Evolutionary conservation across 129 eudicot genomes (phyloP), one percentile per base, ranked within the genome.

Genomic region (Ambrosia artemisiifolia): DNA sequence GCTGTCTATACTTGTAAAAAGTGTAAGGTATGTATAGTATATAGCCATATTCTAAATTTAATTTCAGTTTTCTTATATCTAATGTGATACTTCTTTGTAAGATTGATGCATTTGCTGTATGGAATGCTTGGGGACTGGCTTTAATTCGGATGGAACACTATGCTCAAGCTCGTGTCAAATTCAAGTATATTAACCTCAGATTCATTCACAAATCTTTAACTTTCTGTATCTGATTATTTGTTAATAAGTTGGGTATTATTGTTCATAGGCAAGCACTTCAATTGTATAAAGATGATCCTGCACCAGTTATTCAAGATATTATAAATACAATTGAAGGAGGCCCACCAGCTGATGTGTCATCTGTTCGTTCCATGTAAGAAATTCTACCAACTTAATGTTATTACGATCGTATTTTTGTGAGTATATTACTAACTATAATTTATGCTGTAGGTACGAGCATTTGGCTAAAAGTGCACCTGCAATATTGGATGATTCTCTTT

Each of bases 71-170:
- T 61, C 10, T 20, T 71, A 10, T 49, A 67, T 79, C 68, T 35
- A 11, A 66, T 54, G 46, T 43, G 4, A 51, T 69, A 38, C 17
- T 36, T 33, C 70, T 71, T 7, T 60, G 19, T 63, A 83, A 94
- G 96, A 94, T 94, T 55, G 98, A 94, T 70, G 92, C 88, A 67
- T 94, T 94, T 72, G 96, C 98, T 53, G 98, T 94, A 28, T 94
- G 98, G 98, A 87, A 80, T 76, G 85, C 98, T 33, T 94, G 98
- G 98, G 98, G 98, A 7, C 98, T 87, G 84, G 98, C 98, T 68
- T 84, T 94, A 71, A 86, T 94, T 72, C 85, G 96, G 79, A 94
- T 94, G 95, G 98, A 94, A 75, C 98, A 90, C 74, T 94, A 87
- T 75, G 87, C 96, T 19, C 99, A 94, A 84, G 99, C 99, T 71